These are phyloP conservation scores for Podaxis pistillaris DNA, from an alignment of 768 basidiomycete species.

Conservation along the genomic window DNA sequence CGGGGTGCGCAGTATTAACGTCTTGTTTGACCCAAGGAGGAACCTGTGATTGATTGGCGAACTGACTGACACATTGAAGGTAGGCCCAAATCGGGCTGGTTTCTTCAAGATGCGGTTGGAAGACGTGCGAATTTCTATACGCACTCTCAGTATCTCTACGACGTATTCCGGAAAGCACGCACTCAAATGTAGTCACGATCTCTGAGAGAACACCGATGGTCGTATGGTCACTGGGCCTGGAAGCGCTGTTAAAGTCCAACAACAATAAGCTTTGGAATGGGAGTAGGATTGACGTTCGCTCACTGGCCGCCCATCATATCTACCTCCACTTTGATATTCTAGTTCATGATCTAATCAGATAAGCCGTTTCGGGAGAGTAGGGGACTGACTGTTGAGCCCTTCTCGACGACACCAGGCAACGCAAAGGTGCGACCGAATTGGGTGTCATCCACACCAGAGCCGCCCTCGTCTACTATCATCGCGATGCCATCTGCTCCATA, in stretches of 20 bases:
- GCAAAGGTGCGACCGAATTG: conserved; percentile 25
- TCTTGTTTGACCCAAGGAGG: conserved; percentile 24
- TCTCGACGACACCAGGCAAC: conserved; percentile 30
- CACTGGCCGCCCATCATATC: conserved; percentile 32
- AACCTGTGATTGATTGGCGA: conserved; percentile 20
- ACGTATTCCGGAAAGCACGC: background rate
- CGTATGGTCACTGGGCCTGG: conserved; percentile 23
- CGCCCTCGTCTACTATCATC: conserved; percentile 33
- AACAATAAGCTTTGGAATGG: background rate
- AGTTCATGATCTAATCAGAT: background rate
- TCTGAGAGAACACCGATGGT: conserved; percentile 30
- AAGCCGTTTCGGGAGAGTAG: background rate
- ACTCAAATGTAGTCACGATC: conserved; percentile 28
- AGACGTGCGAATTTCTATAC: conserved; percentile 23
- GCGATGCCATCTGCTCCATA: conserved; percentile 28
- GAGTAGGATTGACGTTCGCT: conserved; percentile 3
- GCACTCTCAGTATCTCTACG: background rate
- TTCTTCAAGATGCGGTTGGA: conserved; percentile 23
- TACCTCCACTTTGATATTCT: conserved; percentile 27
- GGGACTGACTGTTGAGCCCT: conserved; percentile 25
- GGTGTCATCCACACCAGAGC: conserved; percentile 23
- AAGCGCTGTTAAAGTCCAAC: conserved; percentile 19
- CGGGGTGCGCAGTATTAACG: conserved; percentile 18
- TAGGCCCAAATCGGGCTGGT: conserved; percentile 29
- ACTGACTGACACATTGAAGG: conserved; percentile 22